Conservation (phyloP, 352 stramenopile species). For the Halophytophthora batemanensis region DNA sequence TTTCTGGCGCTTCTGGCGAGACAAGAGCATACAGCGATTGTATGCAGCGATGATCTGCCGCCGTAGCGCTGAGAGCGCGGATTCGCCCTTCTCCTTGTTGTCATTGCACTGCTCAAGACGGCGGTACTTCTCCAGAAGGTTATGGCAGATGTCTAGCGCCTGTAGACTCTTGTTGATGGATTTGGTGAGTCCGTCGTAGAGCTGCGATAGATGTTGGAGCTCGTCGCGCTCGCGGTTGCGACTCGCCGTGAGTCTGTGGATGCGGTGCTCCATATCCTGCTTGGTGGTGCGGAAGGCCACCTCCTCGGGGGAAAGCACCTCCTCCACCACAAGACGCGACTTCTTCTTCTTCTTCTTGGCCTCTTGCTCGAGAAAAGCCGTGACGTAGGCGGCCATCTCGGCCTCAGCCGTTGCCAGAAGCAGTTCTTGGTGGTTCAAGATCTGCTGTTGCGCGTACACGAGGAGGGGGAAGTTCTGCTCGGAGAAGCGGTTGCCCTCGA, state of each 20-base stretch:
- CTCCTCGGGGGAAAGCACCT: conserved; percentile 59
- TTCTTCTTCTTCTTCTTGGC: conserved; percentile 86
- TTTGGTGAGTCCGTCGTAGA: conserved; percentile 30
- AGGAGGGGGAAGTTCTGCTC: conserved; percentile 56
- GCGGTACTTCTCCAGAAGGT: conserved; percentile 43
- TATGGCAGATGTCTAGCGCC: conserved; percentile 43
- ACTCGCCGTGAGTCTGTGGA: conserved; percentile 22
- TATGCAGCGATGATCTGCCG: conserved; percentile 43
- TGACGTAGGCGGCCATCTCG: conserved; percentile 34
- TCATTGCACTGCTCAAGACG: conserved; percentile 8
- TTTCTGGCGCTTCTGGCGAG: conserved; percentile 67
- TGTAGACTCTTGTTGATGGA: conserved; percentile 65
- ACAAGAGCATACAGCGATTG: conserved; percentile 47
- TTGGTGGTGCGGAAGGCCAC: conserved; percentile 47
- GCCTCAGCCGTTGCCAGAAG: conserved; percentile 26
- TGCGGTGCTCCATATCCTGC: conserved; percentile 35
- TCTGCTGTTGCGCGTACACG: conserved; percentile 61
- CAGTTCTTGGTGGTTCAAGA: conserved; percentile 33
- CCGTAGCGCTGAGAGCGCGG: conserved; percentile 12
- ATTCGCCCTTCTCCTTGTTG: not conserved
- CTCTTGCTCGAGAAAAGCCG: conserved; percentile 53
- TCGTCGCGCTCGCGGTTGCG: conserved; percentile 25
- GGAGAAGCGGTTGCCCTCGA: conserved; percentile 45
- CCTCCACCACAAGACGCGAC: conserved; percentile 67
- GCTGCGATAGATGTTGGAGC: conserved; percentile 19